These are phyloP conservation scores for Wickerhamia fluorescens DNA, from an alignment of 805 yeast species.

Conservation along the genomic window DNA sequence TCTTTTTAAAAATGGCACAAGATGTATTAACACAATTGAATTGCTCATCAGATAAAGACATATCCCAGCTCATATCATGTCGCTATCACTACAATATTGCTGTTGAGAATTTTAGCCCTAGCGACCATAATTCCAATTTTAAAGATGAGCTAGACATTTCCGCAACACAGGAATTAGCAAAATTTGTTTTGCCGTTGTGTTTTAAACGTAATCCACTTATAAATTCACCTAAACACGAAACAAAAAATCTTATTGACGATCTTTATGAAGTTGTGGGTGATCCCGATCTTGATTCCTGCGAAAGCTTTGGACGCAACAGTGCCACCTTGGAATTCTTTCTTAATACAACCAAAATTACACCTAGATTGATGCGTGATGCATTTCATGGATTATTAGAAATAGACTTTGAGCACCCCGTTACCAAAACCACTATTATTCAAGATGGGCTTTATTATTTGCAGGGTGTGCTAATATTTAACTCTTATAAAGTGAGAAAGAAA, in stretches of 20 bases:
- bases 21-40: constrained; percentile 40
- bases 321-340: constrained; percentile 41
- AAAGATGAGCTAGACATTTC: constrained; percentile 19
- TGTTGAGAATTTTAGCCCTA: constrained; percentile 53
- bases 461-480: constrained; percentile 60
- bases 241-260: constrained; percentile 65
- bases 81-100: constrained; percentile 62
- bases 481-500: constrained; percentile 64
- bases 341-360: constrained; percentile 35
- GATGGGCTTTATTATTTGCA: constrained; percentile 64
- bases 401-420: constrained; percentile 14
- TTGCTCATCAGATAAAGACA: constrained; percentile 49
- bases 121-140: constrained; percentile 50
- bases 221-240: constrained; percentile 57
- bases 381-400: constrained; percentile 42
- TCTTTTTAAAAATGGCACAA: constrained; percentile 56
- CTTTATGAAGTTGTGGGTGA: constrained; percentile 67
- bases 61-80: constrained; percentile 75
- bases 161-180: constrained; percentile 32
- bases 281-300: constrained; percentile 41
- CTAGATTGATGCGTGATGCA: constrained; percentile 40
- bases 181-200: constrained; percentile 49
- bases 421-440: constrained; percentile 27
- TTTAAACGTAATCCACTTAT: constrained; percentile 53
- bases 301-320: constrained; percentile 39